These are phyloP conservation scores for Isoetes engelmannii DNA, from an alignment of 83 land plant genomes.

Conservation along the genomic window DNA sequence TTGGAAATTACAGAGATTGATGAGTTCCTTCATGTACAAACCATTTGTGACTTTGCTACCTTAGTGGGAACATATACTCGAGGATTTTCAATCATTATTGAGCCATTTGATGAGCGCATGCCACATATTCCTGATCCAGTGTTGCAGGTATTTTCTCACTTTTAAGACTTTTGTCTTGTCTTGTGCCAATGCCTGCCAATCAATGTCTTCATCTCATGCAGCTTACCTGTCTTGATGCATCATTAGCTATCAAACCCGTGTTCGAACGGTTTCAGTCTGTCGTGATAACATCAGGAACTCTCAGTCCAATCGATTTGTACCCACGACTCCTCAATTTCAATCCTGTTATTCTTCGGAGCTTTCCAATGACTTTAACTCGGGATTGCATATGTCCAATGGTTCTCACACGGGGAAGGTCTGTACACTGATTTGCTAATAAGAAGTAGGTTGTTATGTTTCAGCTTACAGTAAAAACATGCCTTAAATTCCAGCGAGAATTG, in stretches of 20 bases:
- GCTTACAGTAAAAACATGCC: not conserved
- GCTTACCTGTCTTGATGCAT: conserved; percentile 97
- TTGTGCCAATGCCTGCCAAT: not conserved
- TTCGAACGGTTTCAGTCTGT: conserved; percentile 96
- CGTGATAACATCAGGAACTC: conserved; percentile 93
- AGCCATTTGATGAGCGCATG: conserved; percentile 99
- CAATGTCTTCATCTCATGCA: conserved; percentile 28
- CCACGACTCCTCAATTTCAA: conserved; percentile 94
- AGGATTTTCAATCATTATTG: conserved; percentile 95
- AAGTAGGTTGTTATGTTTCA: not conserved
- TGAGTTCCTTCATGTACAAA: conserved; percentile 89
- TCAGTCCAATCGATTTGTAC: conserved; percentile 95
- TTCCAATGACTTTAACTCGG: conserved; percentile 91
- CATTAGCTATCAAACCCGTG: conserved; percentile 96
- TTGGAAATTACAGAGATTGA: conserved; percentile 96
- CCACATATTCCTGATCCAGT: conserved; percentile 97
- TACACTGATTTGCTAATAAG: not conserved
- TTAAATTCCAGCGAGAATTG: too few relatives aligned
- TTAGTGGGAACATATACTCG: conserved; percentile 84
- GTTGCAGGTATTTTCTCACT: conserved; percentile 58
- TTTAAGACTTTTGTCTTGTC: conserved; percentile 1
- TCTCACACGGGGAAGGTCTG: conserved; percentile 94
- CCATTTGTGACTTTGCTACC: conserved; percentile 93
- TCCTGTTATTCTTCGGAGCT: conserved; percentile 88
- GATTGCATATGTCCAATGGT: conserved; percentile 99